Conservation (phyloP, 1,284 basidiomycete species). For the Ganoderma meredithae region DNA sequence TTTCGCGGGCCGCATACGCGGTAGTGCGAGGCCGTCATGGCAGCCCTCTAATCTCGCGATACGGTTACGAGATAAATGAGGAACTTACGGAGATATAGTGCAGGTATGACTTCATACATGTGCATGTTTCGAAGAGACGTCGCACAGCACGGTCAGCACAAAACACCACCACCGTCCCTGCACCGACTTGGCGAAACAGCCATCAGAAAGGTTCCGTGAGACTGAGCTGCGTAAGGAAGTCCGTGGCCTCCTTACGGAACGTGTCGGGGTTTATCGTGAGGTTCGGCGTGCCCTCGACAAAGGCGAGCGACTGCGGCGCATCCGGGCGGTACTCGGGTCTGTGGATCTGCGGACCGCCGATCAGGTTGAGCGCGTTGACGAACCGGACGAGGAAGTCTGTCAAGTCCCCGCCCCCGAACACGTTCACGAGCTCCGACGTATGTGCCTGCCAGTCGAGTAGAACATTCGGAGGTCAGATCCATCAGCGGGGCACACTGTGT, state of each 20-base stretch:
- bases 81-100: too few relatives aligned
- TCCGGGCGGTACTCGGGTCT: conserved; percentile 59
- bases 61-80: too few relatives aligned
- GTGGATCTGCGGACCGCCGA: conserved; percentile 41
- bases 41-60: too few relatives aligned
- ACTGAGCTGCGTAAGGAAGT: conserved; percentile 26
- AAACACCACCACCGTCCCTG: not conserved
- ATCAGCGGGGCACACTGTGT: too few relatives aligned
- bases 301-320: conserved; percentile 51
- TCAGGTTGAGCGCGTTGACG: conserved; percentile 37
- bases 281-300: conserved; percentile 50
- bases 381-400: conserved; percentile 33
- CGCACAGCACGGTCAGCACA: not conserved
- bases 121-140: not conserved
- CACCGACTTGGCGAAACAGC: too few relatives aligned
- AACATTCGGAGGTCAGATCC: too few relatives aligned
- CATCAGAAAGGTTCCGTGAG: conserved; percentile 22
- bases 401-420: conserved; percentile 32
- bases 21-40: too few relatives aligned
- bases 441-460: conserved; percentile 11
- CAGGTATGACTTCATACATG: too few relatives aligned
- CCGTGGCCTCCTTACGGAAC: conserved; percentile 47
- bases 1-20: too few relatives aligned
- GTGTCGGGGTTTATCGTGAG: conserved; percentile 49
- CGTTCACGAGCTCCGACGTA: conserved; percentile 31